Conservation (phyloP, 257 asterid genomes). For the Salvia miltiorrhiza region DNA sequence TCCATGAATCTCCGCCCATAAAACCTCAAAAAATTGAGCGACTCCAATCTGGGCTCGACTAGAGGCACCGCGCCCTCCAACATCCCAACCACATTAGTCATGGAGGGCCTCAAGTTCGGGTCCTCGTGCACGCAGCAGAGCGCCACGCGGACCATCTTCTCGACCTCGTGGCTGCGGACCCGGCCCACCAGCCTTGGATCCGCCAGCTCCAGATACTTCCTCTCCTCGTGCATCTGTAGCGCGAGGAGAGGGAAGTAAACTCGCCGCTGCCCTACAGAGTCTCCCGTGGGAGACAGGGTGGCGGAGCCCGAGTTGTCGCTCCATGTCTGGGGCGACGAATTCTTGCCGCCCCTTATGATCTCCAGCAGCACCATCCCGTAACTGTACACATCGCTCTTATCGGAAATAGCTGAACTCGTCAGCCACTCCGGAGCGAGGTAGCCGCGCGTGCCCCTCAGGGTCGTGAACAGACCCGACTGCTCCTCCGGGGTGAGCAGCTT, state of each 20-base stretch:
- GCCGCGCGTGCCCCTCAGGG: slow-evolving; percentile 82
- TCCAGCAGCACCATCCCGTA: slow-evolving; percentile 81
- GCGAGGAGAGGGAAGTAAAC: slow-evolving; percentile 70
- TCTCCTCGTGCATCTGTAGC: slow-evolving; percentile 71
- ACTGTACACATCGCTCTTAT: slow-evolving; percentile 77
- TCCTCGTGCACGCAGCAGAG: slow-evolving; percentile 85
- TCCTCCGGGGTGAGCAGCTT: slow-evolving; percentile 74
- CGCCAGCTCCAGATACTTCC: slow-evolving; percentile 59
- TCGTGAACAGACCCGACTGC: slow-evolving; percentile 63
- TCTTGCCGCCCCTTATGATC: slow-evolving; percentile 68
- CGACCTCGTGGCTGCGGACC: slow-evolving; percentile 55
- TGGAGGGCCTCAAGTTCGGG: slow-evolving; percentile 65
- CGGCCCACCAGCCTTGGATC: slow-evolving; percentile 56
- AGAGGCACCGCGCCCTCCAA: slow-evolving; percentile 68
- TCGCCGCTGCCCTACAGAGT: slow-evolving; percentile 19
- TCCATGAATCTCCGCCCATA: slow-evolving; percentile 78
- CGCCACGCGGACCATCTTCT: slow-evolving; percentile 70
- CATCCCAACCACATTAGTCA: slow-evolving; percentile 73
- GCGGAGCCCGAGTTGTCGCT: slow-evolving; percentile 26
- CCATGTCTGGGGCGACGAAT: slow-evolving; percentile 45
- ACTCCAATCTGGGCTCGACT: slow-evolving; percentile 54
- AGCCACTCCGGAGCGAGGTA: slow-evolving; percentile 89
- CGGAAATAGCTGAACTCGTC: slow-evolving; percentile 71
- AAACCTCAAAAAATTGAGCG: slow-evolving; percentile 64
- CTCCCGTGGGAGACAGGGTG: slow-evolving; percentile 25